Evolutionary conservation across 306 rosid genomes (phyloP).

Genomic region (Argentina anserina): DNA sequence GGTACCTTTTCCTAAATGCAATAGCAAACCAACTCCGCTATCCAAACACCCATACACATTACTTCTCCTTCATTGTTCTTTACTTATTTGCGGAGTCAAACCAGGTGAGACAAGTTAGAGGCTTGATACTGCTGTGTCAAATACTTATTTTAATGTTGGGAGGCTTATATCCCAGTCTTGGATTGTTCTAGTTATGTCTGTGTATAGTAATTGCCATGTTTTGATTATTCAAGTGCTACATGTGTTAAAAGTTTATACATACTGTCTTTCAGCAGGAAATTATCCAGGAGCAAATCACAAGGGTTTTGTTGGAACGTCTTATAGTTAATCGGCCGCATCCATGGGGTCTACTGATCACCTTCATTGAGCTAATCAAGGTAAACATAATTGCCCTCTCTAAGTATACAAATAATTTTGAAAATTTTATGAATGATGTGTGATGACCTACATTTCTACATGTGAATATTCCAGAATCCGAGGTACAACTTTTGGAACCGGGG

Average conservation of each 20-base stretch:
- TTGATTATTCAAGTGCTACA: background rate
- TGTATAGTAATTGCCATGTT: background rate
- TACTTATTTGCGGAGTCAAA: constrained; percentile 87
- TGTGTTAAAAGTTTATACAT: constrained; percentile 8
- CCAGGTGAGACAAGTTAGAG: constrained; percentile 46
- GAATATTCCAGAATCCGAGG: constrained; percentile 69
- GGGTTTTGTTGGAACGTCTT: constrained; percentile 90
- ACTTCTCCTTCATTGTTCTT: constrained; percentile 90
- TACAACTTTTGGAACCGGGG: constrained; percentile 88
- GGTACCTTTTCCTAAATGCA: constrained; percentile 94
- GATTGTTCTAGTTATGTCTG: too few species aligned
- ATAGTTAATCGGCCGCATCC: constrained; percentile 98
- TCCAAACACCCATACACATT: constrained; percentile 96
- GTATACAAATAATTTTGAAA: too few species aligned
- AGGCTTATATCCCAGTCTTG: too few species aligned
- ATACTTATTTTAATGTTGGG: background rate
- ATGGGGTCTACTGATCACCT: constrained; percentile 97
- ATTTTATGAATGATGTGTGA: background rate
- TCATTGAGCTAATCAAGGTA: constrained; percentile 93
- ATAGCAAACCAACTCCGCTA: constrained; percentile 96
- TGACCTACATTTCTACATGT: background rate
- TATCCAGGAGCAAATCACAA: constrained; percentile 95
- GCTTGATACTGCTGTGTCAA: background rate
- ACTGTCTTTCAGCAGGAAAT: constrained; percentile 56
- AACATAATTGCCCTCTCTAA: background rate